Base-by-base conservation (phyloP, 148 eudicot species). In the Vaccinium macrocarpon region DNA sequence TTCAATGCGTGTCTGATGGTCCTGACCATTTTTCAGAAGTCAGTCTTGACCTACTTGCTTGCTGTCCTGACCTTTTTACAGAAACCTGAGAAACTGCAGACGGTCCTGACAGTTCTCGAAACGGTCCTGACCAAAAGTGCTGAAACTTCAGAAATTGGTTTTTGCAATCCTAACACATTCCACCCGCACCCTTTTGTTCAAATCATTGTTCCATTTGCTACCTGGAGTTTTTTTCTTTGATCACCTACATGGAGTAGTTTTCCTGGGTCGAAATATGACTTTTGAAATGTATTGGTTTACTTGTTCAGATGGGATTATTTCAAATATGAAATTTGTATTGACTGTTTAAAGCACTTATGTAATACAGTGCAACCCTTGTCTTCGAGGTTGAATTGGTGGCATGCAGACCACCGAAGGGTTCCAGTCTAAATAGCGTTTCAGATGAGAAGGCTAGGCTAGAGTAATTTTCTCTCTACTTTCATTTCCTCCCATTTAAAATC, bases 331-430 rank as follows among this genome's bases (percentile, higher is more conserved):
- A 16, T 27, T 68, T 27, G 29, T 14, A 68, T 13, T 66, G 1
- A 68, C 8, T 64, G 71, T 23, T 2, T 70, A 29, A 25, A 72
- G 46, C 46, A 42, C 46, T 53, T 15, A 16, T 62, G 55, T 57
- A 29, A 77, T 90, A 87, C 91, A 94, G 99, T 86, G 93, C 99
- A 53, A 95, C 94, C 75, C 95, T 97, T n/a, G 82, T 95, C 59
- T 97, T 97, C 82, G 99, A 97, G 91, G 92, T 95, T 72, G 98
- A 97, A 92, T 85, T 97, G 88, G 83, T 93, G 78, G 95, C 97
- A 46, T 97, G 99, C 90, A 90, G 90, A 77, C 99, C 99, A 25
- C 89, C 98, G 49, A 97, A 93, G 90, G 99, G 99, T 78, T 88
- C 93, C 77, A 97, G 96, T 82, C 66, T 90, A 23, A 88, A 91